A percentile compares a stretch with the other conserved stretches of the same genome.
Evolutionary conservation across 2,329 filamentous ascomycete species (phyloP).

Genomic region (Rutstroemia sp.): DNA sequence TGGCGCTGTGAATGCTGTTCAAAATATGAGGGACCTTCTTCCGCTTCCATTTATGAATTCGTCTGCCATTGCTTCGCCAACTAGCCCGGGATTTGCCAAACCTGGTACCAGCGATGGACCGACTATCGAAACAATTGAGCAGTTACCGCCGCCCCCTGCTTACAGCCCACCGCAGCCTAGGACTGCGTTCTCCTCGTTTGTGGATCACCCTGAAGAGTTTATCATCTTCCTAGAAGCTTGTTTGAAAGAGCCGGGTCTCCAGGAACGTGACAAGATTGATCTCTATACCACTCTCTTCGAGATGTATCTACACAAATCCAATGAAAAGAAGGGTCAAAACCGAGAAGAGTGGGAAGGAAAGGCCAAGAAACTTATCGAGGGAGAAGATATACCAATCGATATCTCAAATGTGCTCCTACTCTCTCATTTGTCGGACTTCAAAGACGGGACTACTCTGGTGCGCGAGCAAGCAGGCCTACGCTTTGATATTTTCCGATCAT

Average conservation of each 20-base stretch:
- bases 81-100: conserved; percentile 41
- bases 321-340: conserved; percentile 61
- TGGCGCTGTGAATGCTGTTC: conserved; percentile 67
- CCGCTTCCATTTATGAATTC: conserved; percentile 80
- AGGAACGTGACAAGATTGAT: conserved; percentile 70
- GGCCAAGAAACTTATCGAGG: conserved; percentile 81
- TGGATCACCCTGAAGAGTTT: conserved; percentile 88
- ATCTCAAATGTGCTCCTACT: conserved; percentile 90
- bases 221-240: conserved; percentile 89
- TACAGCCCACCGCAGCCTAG: conserved; percentile 79
- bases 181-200: conserved; percentile 91
- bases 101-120: conserved; percentile 46
- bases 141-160: conserved; percentile 29
- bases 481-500: conserved; percentile 95
- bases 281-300: conserved; percentile 94
- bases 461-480: conserved; percentile 87
- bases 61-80: conserved; percentile 46
- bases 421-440: conserved; percentile 85
- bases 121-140: conserved; percentile 41
- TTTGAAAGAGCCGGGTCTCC: conserved; percentile 62
- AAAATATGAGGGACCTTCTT: conserved; percentile 77
- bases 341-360: conserved; percentile 82
- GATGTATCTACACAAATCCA: conserved; percentile 92
- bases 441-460: conserved; percentile 83
- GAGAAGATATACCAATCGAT: conserved; percentile 75